phyloP scores from a whole-genome alignment of 2,329 filamentous ascomycete species.

The Fusarium sp. region DNA sequence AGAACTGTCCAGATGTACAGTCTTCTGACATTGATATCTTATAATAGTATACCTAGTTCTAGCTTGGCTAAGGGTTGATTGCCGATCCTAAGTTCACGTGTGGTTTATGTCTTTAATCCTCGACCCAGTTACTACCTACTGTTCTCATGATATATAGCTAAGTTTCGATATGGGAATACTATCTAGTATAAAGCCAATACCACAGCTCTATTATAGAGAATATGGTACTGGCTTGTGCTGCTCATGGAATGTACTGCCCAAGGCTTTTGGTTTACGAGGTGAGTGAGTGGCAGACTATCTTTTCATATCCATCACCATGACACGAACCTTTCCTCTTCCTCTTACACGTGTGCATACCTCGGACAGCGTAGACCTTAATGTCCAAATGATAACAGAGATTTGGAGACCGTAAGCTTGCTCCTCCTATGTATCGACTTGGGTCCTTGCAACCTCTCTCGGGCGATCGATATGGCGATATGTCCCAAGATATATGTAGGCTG shows the following conservation, averaged over 20 bases:
- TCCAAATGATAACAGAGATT: not conserved
- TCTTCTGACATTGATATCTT: not conserved
- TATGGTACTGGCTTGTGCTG: too few relatives aligned
- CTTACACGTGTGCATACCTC: not conserved
- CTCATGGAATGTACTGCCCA: too few relatives aligned
- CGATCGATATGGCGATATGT: not conserved
- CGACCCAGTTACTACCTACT: not conserved
- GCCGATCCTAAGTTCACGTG: not conserved
- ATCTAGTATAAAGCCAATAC: not conserved
- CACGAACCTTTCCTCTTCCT: not conserved
- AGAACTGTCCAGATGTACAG: not conserved
- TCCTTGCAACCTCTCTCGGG: too few relatives aligned
- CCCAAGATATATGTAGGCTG: too few relatives aligned
- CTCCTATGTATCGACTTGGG: not conserved
- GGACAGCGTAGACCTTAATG: not conserved
- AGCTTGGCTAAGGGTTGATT: not conserved
- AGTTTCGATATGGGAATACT: not conserved
- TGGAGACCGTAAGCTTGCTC: too few relatives aligned
- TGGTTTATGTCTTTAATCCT: not conserved
- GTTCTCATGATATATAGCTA: not conserved
- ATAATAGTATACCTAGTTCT: not conserved
- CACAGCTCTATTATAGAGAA: too few relatives aligned
- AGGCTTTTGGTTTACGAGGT: too few relatives aligned
- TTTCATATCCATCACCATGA: not conserved
- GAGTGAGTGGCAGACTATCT: not conserved